Evolutionary conservation across 106 monocot genomes (phyloP), one percentile per base, ranked within the genome.

Genomic region (Dendrobium catenatum): DNA sequence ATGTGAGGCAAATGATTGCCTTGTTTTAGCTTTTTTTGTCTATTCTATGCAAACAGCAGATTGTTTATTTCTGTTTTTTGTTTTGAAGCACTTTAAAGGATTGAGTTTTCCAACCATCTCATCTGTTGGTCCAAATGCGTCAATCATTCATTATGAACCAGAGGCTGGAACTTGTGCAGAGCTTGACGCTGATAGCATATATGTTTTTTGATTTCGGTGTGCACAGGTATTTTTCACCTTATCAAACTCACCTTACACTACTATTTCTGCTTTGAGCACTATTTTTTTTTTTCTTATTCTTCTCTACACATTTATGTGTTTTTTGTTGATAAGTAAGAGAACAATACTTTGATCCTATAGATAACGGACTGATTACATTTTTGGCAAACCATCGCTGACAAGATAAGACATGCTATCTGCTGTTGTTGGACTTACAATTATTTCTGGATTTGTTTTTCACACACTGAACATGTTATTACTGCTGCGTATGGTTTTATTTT

Each of bases 291-390:
- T 76, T 26, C n/a, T n/a, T 76, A 48, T 42, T 73, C n/a, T n/a
- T n/a, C n/a, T 43, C 55, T 67, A 1, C 48, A 76, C 44, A 46
- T 81, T 76, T 55, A 18, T 56, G n/a, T 9, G 31, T 47, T 82
- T 82, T 73, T 70, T 85, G 29, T n/a, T n/a, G n/a, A n/a, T n/a
- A 73, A 94, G 96, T 96, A 96, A 86, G 98, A 98, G 98, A 80
- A 98, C 98, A 77, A 98, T 94, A 98, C 81, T n/a, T n/a, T n/a
- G n/a, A n/a, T n/a, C n/a, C n/a, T n/a, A n/a, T n/a, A n/a, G n/a
- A 92, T 98, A 78, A 98, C 98, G 98, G 67, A 98, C 98, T 37
- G 98, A 95, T 85, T 94, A 98, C n/a, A n/a, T n/a, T 88, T 98
- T 98, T 87, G 94, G 93, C 41, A 98, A 93, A 72, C 98, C 98